Evolutionary conservation across 1,139 yeast genomes (phyloP).

Genomic region (Zygoascus sp.): DNA sequence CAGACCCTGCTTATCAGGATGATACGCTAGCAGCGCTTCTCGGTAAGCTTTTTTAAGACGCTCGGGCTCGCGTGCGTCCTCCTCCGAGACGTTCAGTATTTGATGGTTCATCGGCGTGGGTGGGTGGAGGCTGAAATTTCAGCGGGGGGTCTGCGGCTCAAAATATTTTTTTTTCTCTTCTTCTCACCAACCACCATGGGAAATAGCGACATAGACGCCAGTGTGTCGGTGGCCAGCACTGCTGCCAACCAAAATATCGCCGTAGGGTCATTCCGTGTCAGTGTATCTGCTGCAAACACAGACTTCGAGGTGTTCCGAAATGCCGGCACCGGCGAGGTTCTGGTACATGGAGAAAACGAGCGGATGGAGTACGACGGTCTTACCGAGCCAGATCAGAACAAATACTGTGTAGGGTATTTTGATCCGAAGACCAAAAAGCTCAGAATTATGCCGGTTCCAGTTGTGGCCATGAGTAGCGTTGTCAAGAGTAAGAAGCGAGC

Average conservation of each 20-base stretch:
- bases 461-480: constrained; percentile 50
- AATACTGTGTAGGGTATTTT: constrained; percentile 62
- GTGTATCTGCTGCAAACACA: constrained; percentile 55
- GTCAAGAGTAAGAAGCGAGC: constrained; percentile 28
- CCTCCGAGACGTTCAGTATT: constrained; percentile 40
- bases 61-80: constrained; percentile 30
- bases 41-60: constrained; percentile 62
- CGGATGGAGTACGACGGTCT: constrained; percentile 70
- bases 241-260: constrained; percentile 15
- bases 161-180: constrained; percentile 5
- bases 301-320: constrained; percentile 61
- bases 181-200: not conserved
- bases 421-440: constrained; percentile 57
- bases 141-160: constrained; percentile 11
- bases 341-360: constrained; percentile 75
- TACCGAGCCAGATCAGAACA: constrained; percentile 39
- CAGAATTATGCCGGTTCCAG: constrained; percentile 59
- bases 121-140: no score
- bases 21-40: constrained; percentile 52
- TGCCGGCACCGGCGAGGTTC: constrained; percentile 39
- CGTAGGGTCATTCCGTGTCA: constrained; percentile 67
- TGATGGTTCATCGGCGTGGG: constrained; percentile 48
- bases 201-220: not conserved
- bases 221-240: constrained; percentile 6
- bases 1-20: constrained; percentile 91